A percentile compares a stretch with the other conserved stretches of the same genome.
Conservation (phyloP, 164 flowering plant genomes). For the Annona cherimola region DNA sequence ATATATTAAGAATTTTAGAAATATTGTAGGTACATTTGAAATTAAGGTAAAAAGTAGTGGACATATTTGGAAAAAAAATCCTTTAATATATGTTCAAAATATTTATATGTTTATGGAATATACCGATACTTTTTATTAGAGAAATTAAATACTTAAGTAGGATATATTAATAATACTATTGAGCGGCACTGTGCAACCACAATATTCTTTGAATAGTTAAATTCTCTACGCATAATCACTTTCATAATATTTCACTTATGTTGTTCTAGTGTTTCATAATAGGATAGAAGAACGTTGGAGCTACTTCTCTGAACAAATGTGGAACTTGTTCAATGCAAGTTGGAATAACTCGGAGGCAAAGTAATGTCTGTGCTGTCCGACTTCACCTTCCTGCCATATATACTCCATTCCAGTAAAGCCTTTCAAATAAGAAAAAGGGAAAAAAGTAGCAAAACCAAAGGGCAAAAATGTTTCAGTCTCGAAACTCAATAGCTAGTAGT, state of each 20-base stretch:
- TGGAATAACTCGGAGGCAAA: constrained; percentile 78
- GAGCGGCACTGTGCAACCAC: constrained; percentile 7
- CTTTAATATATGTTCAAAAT: no score
- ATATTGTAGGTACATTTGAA: no score
- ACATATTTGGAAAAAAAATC: no score
- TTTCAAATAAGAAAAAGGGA: background rate
- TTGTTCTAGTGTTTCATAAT: constrained; percentile 1
- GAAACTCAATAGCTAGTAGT: background rate
- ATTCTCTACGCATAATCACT: background rate
- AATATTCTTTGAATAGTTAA: background rate
- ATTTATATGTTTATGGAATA: no score
- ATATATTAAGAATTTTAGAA: no score
- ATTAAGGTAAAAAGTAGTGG: no score
- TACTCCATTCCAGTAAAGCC: constrained; percentile 27
- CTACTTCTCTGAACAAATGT: constrained; percentile 49
- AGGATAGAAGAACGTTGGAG: constrained; percentile 97
- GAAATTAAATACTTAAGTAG: no score
- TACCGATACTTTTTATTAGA: no score
- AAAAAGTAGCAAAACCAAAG: background rate
- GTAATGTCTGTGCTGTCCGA: constrained; percentile 82
- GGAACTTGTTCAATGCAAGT: constrained; percentile 66
- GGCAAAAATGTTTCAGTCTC: background rate
- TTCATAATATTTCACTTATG: background rate
- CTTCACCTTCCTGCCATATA: constrained; percentile 75
- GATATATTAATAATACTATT: background rate